Percentiles rank a stretch among this genome's conserved stretches.
These are phyloP conservation scores for Pleurotus citrinopileatus DNA, from an alignment of 768 basidiomycete genomes.

Conservation along the genomic window DNA sequence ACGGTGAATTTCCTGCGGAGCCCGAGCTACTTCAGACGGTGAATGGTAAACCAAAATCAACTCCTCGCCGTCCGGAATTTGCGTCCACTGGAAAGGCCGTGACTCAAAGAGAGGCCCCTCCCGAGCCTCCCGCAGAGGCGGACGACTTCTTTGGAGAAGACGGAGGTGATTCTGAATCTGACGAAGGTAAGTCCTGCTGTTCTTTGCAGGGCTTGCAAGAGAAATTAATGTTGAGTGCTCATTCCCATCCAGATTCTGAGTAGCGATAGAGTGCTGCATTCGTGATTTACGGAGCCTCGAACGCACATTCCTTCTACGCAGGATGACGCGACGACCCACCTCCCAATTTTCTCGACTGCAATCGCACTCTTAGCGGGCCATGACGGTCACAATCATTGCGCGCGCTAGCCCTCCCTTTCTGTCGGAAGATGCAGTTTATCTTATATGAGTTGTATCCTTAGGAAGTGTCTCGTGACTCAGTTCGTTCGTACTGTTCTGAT, in stretches of 20 bases:
- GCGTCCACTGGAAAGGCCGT: slow-evolving; percentile 9
- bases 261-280: neutral
- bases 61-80: slow-evolving; percentile 4
- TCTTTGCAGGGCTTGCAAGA: no score
- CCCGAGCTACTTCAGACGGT: slow-evolving; percentile 48
- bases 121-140: slow-evolving; percentile 17
- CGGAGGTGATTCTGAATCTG: no score
- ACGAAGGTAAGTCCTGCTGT: no score
- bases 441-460: no score
- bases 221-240: no score
- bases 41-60: slow-evolving; percentile 6
- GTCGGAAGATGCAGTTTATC: no score
- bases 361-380: no score
- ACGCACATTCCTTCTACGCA: neutral
- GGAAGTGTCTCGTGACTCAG: no score
- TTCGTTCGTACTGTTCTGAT: neutral
- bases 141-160: slow-evolving; percentile 44
- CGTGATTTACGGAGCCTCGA: neutral
- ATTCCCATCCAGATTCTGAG: neutral
- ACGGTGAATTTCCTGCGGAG: slow-evolving; percentile 53
- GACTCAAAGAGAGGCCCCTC: slow-evolving; percentile 8
- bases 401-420: no score
- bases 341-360: no score
- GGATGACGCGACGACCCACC: no score
- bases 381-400: no score